Conservation (phyloP, 176 grass and related monocot species). For the Eleusine indica region DNA sequence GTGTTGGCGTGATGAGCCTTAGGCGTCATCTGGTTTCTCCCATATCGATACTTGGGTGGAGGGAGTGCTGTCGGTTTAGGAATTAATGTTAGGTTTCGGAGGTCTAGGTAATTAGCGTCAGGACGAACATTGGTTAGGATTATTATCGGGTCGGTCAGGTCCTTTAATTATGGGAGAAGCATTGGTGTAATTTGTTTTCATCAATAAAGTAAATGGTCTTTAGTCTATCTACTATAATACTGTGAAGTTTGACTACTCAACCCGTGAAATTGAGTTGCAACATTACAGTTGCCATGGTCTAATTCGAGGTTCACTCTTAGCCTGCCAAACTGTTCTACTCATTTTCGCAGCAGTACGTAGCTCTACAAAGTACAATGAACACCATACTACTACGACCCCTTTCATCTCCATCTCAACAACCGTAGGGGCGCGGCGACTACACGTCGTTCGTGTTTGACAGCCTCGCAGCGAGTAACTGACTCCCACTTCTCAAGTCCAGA, state of each 20-base stretch:
- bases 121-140: not conserved
- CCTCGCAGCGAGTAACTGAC: too few species aligned
- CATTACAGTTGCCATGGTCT: not conserved
- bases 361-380: not conserved
- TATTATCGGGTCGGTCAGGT: not conserved
- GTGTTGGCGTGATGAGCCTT: conserved; percentile 5
- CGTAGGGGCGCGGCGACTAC: not conserved
- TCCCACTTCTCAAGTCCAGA: too few species aligned
- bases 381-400: not conserved
- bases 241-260: not conserved
- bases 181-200: conserved; percentile 23
- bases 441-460: too few species aligned
- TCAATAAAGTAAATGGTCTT: not conserved
- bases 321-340: not conserved
- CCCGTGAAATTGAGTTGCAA: not conserved
- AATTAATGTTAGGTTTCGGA: conserved; percentile 1
- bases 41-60: not conserved
- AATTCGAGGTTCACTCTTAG: not conserved
- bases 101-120: not conserved
- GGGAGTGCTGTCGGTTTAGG: conserved; percentile 7
- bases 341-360: not conserved
- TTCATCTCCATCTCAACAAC: too few species aligned
- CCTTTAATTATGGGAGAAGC: not conserved
- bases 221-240: not conserved
- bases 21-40: not conserved